Base-by-base conservation (phyloP, 2,329 filamentous ascomycete species). In the Microdochium paspali region DNA sequence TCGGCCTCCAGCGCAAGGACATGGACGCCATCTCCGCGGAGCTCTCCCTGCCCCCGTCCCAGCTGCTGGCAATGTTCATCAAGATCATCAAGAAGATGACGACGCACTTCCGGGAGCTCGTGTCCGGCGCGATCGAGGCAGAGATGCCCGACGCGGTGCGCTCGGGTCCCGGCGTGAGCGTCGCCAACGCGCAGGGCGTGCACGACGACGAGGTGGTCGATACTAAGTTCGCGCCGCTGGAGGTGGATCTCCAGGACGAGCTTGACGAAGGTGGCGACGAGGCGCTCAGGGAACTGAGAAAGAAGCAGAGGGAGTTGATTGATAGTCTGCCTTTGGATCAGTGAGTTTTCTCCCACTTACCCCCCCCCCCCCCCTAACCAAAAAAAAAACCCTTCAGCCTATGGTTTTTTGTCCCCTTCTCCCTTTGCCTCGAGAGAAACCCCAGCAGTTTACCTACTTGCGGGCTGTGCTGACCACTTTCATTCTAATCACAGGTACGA, bases 31-130 rank as follows among this genome's bases (percentile, higher is more conserved):
- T 96, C 9, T 85, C 90, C 51, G 81, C 84, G 52, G 93, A 98
- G 60, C 68, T 95, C 3, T 77, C 76, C 7, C 69, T 96, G 5
- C 80, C 80, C 1, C 77, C 80, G 2, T 84, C 82, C 42, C 93
- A 97, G 68, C 72, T 96, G 3, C 74, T 98, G 52, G 90, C 91
- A 51, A 95, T 97, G 85, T 97, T 98, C 66, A 88, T 95, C 64
- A 98, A 98, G 73, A 85, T 95, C 51, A 77, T 96, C 50, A 82
- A 90, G 54, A 97, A 97, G 70, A 77, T 95, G 32, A 86, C 86
- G 2, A 74, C 78, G 2, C 80, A 90, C 61, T 93, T 98, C 67
- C 79, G 82, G 26, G 71, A 75, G 3, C 67, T 97, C 1, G 76
- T 96, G 2, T 80, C 89, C 39, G 81, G 80, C 3, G 89, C 87